Percentiles rank a stretch among this genome's conserved stretches.
Conservation (phyloP, 2,329 filamentous ascomycete species). For the Cercospora sp. region DNA sequence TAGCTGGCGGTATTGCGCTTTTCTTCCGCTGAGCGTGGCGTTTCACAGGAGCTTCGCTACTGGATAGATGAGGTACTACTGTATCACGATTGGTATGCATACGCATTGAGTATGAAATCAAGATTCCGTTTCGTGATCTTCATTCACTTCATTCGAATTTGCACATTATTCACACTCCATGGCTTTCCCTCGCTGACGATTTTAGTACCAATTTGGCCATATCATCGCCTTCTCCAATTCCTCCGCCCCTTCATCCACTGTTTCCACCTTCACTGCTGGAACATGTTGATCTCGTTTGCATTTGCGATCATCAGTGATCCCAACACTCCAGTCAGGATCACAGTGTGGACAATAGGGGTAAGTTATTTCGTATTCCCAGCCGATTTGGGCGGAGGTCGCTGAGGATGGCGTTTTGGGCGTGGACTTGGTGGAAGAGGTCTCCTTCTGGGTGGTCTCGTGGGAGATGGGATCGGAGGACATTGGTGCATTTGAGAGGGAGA, state of each 20-base stretch:
- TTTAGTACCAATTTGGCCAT: background rate
- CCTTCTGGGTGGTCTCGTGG: background rate
- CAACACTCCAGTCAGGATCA: background rate
- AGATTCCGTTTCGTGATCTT: background rate
- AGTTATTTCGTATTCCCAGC: conserved; percentile 10
- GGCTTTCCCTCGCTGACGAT: too few relatives aligned
- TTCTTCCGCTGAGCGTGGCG: background rate
- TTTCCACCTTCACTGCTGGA: too few relatives aligned
- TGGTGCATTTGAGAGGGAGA: background rate
- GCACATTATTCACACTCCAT: too few relatives aligned
- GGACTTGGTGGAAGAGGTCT: background rate
- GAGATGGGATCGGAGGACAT: background rate
- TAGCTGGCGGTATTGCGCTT: too few relatives aligned
- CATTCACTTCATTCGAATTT: too few relatives aligned
- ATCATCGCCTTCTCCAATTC: background rate
- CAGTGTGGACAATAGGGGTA: conserved; percentile 16
- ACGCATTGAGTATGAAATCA: background rate
- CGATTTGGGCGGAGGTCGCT: background rate
- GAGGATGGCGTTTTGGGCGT: background rate
- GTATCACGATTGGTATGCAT: background rate
- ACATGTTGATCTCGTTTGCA: background rate
- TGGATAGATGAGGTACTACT: background rate
- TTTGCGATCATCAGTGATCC: background rate
- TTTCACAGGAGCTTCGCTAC: background rate
- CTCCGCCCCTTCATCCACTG: background rate